Conservation (phyloP, 2,329 filamentous ascomycete species). For the Cytospora chrysosperma region DNA sequence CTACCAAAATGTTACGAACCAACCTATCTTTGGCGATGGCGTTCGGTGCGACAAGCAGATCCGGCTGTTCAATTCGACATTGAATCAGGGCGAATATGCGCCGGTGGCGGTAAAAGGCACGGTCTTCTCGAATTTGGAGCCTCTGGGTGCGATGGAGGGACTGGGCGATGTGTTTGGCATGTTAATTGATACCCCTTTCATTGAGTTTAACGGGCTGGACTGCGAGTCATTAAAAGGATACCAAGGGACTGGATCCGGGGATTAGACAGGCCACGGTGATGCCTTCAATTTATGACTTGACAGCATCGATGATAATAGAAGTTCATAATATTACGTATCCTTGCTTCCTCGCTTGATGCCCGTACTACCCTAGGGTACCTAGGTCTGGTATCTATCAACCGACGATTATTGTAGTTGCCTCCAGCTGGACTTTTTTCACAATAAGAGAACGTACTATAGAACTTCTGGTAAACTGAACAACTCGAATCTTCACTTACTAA, state of each 20-base stretch:
- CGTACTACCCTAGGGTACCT: too few species aligned
- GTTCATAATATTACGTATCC: too few species aligned
- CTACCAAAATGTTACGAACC: conserved; percentile 53
- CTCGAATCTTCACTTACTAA: too few species aligned
- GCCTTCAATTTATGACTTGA: neutral
- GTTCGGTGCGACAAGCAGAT: conserved; percentile 40
- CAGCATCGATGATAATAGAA: neutral
- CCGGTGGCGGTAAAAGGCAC: conserved; percentile 30
- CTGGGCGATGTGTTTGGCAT: conserved; percentile 31
- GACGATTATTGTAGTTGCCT: too few species aligned
- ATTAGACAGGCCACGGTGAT: too few species aligned
- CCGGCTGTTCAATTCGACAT: conserved; percentile 34
- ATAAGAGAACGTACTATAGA: too few species aligned
- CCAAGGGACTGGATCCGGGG: conserved; percentile 21
- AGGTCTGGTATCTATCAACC: too few species aligned
- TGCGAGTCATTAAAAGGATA: conserved; percentile 33
- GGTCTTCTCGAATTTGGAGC: conserved; percentile 29
- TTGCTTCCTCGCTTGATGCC: too few species aligned
- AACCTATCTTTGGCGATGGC: conserved; percentile 53
- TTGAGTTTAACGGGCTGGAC: conserved; percentile 35
- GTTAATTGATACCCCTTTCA: conserved; percentile 35
- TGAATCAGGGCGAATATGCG: conserved; percentile 29
- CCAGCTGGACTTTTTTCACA: too few species aligned
- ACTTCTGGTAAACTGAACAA: too few species aligned
- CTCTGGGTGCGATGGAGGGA: conserved; percentile 25